Evolutionary conservation across 495 filamentous ascomycete species (phyloP).

Genomic region (Penicillium herquei): DNA sequence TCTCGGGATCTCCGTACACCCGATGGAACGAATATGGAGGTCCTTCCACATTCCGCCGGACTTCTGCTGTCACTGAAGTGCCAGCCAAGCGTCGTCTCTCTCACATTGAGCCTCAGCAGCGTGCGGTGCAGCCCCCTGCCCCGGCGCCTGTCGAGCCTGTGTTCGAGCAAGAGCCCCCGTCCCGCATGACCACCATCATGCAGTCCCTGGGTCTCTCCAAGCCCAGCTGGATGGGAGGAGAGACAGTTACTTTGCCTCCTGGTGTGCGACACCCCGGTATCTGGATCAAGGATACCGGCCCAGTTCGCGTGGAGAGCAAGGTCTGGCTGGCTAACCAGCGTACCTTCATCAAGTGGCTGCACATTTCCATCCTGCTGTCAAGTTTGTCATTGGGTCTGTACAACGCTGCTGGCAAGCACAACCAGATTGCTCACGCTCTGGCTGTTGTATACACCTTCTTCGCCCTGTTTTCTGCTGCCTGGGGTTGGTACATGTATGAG

Average conservation of each 20-base stretch:
- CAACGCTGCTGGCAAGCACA: constrained; percentile 74
- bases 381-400: constrained; percentile 80
- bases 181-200: constrained; percentile 57
- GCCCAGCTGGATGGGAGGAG: constrained; percentile 58
- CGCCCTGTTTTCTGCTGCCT: constrained; percentile 76
- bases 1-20: constrained; percentile 58
- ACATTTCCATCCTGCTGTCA: constrained; percentile 83
- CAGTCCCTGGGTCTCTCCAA: constrained; percentile 72
- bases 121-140: constrained; percentile 6
- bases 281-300: constrained; percentile 91
- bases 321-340: constrained; percentile 98
- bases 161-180: constrained; percentile 20
- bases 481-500: constrained; percentile 85
- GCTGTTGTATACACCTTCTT: constrained; percentile 79
- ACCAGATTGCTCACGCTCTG: constrained; percentile 68
- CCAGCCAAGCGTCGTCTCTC: constrained; percentile 23
- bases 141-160: constrained; percentile 11
- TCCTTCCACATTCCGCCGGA: constrained; percentile 20
- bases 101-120: constrained; percentile 17
- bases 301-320: constrained; percentile 89
- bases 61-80: constrained; percentile 23
- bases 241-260: constrained; percentile 59
- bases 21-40: constrained; percentile 24
- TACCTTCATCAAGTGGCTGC: constrained; percentile 97
- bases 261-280: constrained; percentile 79